These are phyloP conservation scores for Fusarium tuaranense DNA, from an alignment of 2,329 filamentous ascomycete genomes.

Conservation along the genomic window DNA sequence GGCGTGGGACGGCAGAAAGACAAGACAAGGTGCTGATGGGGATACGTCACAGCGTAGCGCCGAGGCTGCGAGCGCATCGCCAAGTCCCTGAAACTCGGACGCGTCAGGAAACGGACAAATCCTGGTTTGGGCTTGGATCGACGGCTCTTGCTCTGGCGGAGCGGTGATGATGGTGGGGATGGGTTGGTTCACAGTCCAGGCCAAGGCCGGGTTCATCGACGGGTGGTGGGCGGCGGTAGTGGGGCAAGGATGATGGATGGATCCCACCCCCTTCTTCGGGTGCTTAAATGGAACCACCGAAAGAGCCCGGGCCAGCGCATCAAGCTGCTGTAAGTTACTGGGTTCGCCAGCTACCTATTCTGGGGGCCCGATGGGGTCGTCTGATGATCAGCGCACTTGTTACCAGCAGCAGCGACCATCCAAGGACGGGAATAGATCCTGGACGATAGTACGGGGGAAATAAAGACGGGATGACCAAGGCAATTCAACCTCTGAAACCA, in stretches of 20 bases:
- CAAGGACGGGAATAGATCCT: constrained; percentile 12
- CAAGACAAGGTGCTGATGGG: constrained; percentile 25
- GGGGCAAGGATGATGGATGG: neutral
- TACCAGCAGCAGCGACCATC: neutral
- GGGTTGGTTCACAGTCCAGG: neutral
- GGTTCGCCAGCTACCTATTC: neutral
- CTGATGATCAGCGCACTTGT: constrained; percentile 13
- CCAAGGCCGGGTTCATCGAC: constrained; percentile 8
- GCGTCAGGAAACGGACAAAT: constrained; percentile 26
- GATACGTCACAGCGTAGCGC: constrained; percentile 40
- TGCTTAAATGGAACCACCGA: constrained; percentile 23
- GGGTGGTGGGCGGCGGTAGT: neutral
- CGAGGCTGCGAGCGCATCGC: constrained; percentile 29
- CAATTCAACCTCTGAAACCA: constrained; percentile 18
- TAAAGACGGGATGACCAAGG: constrained; percentile 6
- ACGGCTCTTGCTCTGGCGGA: constrained; percentile 6
- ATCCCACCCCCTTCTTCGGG: neutral
- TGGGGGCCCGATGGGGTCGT: constrained; percentile 1
- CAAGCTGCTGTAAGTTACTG: constrained; percentile 1
- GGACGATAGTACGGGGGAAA: constrained; percentile 14
- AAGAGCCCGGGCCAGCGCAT: constrained; percentile 5
- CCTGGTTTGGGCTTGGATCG: constrained; percentile 37
- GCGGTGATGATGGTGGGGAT: neutral
- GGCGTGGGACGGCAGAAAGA: constrained; percentile 24
- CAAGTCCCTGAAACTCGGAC: constrained; percentile 41